Evolutionary conservation across 768 basidiomycete species (phyloP), one percentile per base, ranked within the genome.

Genomic region (Coprinellus aureogranulatus): DNA sequence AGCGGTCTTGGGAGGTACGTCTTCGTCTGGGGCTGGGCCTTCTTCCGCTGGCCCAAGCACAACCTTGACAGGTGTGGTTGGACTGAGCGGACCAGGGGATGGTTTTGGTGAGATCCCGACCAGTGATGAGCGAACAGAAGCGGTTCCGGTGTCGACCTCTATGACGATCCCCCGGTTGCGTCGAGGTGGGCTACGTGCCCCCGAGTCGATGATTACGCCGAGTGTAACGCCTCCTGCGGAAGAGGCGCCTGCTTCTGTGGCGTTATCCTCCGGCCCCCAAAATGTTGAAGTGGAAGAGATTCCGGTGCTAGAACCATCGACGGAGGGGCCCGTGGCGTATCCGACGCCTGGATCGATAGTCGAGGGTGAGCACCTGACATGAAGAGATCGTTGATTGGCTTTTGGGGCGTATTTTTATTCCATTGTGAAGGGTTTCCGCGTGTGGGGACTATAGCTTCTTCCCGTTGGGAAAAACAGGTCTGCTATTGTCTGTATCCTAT

Each of bases 331-430:
- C 12, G 67, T 65, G 14, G 72, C 73, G 22, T 81, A 81, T 67
- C 79, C 79, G n/a, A 81, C 79, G 3, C 80, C 80, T n/a, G 75
- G 75, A 25, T 75, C 78, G 4, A 69, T 44, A 5, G 41, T 71
- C 26, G 79, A 78, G 62, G 75, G 72, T 55, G 78, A 78, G 61
- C 74, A 68, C 59, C 59, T 70, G 55, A 62, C 69, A n/a, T 76
- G 70, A 65, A n/a, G 34, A 14, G 34, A 34, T 34, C 34, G 34
- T 34, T n/a, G 34, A 14, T 34, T 34, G 14, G 34, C 8, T 34
- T 34, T 34, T 6, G 34, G 34, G 34, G 14, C 8, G 14, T 34
- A 34, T 34, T 34, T 34, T 34, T 34, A 34, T 34, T 34, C n/a
- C 34, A 34, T 34, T 34, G 34, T 14, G 34, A 34, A 14, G 34